Percentiles rank a stretch among this genome's conserved stretches.
Conservation (phyloP, 1,139 yeast genomes). For the Yamadazyma songkhlaensis region DNA sequence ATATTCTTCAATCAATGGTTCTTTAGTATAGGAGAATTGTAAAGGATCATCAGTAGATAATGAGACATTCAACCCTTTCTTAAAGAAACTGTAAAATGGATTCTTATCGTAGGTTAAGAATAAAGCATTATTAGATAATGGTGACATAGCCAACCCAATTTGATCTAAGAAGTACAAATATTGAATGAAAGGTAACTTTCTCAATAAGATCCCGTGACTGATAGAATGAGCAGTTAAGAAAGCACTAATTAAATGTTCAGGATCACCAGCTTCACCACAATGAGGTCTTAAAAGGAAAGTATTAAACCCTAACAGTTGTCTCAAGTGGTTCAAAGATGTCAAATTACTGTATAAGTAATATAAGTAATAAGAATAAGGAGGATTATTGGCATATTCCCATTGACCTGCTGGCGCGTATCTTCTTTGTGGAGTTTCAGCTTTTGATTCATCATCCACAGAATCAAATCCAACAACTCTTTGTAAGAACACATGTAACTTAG, state of each 20-base stretch:
- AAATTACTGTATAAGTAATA: slow-evolving; percentile 86
- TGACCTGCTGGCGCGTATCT: slow-evolving; percentile 79
- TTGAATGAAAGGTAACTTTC: slow-evolving; percentile 93
- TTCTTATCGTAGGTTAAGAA: slow-evolving; percentile 93
- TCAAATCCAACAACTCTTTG: slow-evolving; percentile 97
- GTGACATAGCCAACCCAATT: slow-evolving; percentile 98
- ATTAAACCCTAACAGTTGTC: slow-evolving; percentile 70
- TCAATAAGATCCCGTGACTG: slow-evolving; percentile 88
- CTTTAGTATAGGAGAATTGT: slow-evolving; percentile 94
- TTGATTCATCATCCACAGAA: slow-evolving; percentile 97
- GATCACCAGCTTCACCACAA: slow-evolving; percentile 99
- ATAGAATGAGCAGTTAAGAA: slow-evolving; percentile 88
- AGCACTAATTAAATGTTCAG: slow-evolving; percentile 91
- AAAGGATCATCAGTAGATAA: slow-evolving; percentile 72
- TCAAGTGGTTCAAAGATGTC: slow-evolving; percentile 80
- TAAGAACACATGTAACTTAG: slow-evolving; percentile 81
- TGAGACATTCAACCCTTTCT: slow-evolving; percentile 90
- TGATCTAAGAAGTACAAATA: slow-evolving; percentile 91
- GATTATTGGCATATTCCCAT: slow-evolving; percentile 79
- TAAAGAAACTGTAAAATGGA: slow-evolving; percentile 87
- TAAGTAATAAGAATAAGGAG: slow-evolving; percentile 95
- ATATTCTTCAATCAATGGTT: slow-evolving; percentile 96
- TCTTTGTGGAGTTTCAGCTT: slow-evolving; percentile 75
- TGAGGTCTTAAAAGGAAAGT: slow-evolving; percentile 95
- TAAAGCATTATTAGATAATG: slow-evolving; percentile 91